Evolutionary conservation across 225 moss, liverwort and hornwort genomes (phyloP), one percentile per base, ranked within the genome.

Genomic region (Physcomitrellopsis africana): DNA sequence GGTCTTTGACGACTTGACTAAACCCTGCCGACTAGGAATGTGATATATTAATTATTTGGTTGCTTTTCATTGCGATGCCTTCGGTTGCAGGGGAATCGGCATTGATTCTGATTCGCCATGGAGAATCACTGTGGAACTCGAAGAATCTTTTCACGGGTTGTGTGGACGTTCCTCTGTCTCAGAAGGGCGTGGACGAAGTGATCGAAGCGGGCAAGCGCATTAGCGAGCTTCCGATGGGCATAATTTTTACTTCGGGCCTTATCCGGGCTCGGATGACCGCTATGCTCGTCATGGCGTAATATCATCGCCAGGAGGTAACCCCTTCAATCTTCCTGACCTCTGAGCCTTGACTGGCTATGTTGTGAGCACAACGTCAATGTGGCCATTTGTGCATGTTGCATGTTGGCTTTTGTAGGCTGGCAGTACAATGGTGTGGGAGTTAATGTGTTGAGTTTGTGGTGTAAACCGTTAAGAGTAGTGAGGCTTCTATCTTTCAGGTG

Each of bases 201-300:
- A 63, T 91, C 26, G 91, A 91, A 76, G 24, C 24, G 24, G 24
- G 24, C 24, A 24, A 24, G 24, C 24, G 24, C 24, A 24, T 24
- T 24, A 24, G 24, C 24, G 24, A 24, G 24, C 24, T 1, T 24
- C 24, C 24, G 24, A 1, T 24, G 24, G 24, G 1, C 24, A 24
- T 1, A 24, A 88, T 91, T 60, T 91, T 88, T 65, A 91, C 88
- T 2, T 91, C 88, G 26, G 88, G 75, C 18, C 81, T 88, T 58
- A 85, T 91, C 69, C 82, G 89, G 29, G 91, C 91, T 12, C 91
- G 89, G 60, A 91, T 89, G 91, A 91, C 91, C 10, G 91, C 88
- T 23, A 91, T 91, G 91, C 65, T 91, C 70, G 88, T 86, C 2
- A 88, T 91, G 91, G 86, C 91, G 14, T 89, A 89, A 68, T 88